Evolutionary conservation across 2,329 filamentous ascomycete genomes (phyloP).

Genomic region (Atkinsonella hypoxylon): DNA sequence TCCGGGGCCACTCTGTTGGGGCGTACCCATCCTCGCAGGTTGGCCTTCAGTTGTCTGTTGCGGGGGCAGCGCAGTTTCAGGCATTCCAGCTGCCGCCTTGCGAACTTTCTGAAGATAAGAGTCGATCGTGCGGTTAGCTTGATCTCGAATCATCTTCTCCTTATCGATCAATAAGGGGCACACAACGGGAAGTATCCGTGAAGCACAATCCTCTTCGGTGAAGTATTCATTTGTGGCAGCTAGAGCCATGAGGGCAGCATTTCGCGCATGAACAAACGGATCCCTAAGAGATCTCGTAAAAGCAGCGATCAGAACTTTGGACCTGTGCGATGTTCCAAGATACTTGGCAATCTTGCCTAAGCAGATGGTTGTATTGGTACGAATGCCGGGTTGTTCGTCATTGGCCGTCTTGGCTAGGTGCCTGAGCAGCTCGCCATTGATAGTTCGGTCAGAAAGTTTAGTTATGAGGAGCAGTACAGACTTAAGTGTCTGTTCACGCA

Average conservation of each 20-base stretch:
- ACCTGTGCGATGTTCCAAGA: conserved; percentile 62
- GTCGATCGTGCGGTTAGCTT: conserved; percentile 82
- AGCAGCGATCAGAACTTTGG: conserved; percentile 86
- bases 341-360: conserved; percentile 92
- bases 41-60: conserved; percentile 39
- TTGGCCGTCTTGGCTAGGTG: conserved; percentile 93
- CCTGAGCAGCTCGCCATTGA: conserved; percentile 86
- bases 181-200: conserved; percentile 69
- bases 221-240: conserved; percentile 79
- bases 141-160: conserved; percentile 87
- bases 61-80: conserved; percentile 66
- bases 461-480: conserved; percentile 76
- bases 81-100: conserved; percentile 65
- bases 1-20: conserved; percentile 45
- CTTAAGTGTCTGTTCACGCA: conserved; percentile 92
- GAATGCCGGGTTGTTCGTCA: conserved; percentile 91
- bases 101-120: conserved; percentile 72
- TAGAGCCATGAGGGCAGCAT: conserved; percentile 77
- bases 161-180: conserved; percentile 84
- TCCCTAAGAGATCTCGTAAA: conserved; percentile 84
- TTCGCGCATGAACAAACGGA: conserved; percentile 88
- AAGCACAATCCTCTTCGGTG: conserved; percentile 78
- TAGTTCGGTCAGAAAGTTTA: conserved; percentile 82
- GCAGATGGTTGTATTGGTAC: conserved; percentile 97
- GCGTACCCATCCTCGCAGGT: conserved; percentile 66